phyloP scores from a whole-genome alignment of 805 yeast species.

The Cyberlindnera subsufficiens region DNA sequence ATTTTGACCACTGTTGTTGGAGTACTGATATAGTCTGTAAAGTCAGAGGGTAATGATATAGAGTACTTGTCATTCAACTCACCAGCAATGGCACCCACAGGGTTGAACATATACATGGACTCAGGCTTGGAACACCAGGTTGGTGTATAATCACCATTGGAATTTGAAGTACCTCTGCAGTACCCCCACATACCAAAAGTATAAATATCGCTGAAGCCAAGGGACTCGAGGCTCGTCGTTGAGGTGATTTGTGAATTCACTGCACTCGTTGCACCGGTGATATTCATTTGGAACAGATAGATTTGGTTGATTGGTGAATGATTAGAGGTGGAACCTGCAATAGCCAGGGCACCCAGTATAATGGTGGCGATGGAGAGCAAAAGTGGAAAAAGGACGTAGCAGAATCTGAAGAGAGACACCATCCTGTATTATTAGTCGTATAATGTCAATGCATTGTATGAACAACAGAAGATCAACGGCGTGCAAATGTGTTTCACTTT shows the following conservation, averaged over 20 bases:
- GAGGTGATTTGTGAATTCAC: neutral
- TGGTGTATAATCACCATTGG: constrained; percentile 23
- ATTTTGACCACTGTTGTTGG: constrained; percentile 47
- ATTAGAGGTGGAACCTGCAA: constrained; percentile 44
- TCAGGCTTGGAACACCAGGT: constrained; percentile 49
- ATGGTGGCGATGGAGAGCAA: constrained; percentile 36
- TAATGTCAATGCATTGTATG: no score
- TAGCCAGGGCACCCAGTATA: constrained; percentile 41
- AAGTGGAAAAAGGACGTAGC: constrained; percentile 23
- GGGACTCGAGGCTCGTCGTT: constrained; percentile 6
- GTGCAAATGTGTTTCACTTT: no score
- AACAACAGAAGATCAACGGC: no score
- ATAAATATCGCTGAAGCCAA: constrained; percentile 41
- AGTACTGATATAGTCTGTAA: constrained; percentile 39
- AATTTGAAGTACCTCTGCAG: constrained; percentile 37
- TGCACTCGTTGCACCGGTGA: constrained; percentile 21
- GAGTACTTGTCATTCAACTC: constrained; percentile 18
- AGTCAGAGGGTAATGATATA: constrained; percentile 43
- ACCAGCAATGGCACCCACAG: constrained; percentile 29
- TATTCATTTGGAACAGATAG: constrained; percentile 42
- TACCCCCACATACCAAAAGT: constrained; percentile 61
- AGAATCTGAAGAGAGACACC: constrained; percentile 23
- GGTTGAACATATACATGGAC: constrained; percentile 53
- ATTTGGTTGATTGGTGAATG: constrained; percentile 37
- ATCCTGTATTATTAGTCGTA: constrained; percentile 3